These are phyloP conservation scores for Rubroshorea leprosula DNA, from an alignment of 345 rosid genomes.

Conservation along the genomic window DNA sequence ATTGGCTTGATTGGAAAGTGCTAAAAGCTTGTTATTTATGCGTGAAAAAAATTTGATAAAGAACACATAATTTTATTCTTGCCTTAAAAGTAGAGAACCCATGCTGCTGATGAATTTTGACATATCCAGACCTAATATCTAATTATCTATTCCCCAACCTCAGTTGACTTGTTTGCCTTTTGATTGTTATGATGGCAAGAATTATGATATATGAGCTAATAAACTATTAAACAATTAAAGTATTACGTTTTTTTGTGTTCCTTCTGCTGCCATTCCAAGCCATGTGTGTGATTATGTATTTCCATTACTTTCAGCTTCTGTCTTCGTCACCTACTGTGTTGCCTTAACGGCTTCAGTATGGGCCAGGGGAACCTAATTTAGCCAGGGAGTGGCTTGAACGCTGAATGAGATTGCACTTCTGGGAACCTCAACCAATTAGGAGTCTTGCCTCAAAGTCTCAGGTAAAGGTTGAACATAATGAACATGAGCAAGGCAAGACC, in stretches of 20 bases:
- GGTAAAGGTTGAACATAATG: constrained; percentile 26
- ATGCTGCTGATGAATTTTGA: constrained; percentile 1
- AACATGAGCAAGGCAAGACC: constrained; percentile 31
- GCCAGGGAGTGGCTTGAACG: constrained; percentile 63
- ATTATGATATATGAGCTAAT: background rate
- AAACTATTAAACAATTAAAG: too few relatives aligned
- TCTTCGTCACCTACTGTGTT: constrained; percentile 30
- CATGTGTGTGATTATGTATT: constrained; percentile 12
- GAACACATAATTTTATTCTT: background rate
- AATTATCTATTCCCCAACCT: background rate
- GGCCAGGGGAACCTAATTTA: constrained; percentile 53
- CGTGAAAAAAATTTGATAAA: background rate
- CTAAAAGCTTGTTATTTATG: background rate
- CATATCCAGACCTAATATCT: background rate
- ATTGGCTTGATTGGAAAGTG: background rate
- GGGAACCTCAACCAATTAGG: constrained; percentile 43
- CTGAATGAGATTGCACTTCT: constrained; percentile 57
- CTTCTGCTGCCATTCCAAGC: background rate
- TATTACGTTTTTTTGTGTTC: background rate
- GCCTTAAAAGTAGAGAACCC: background rate
- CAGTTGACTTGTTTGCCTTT: background rate
- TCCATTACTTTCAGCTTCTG: constrained; percentile 49
- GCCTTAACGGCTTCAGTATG: constrained; percentile 50
- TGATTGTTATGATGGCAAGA: constrained; percentile 1
- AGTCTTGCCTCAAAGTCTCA: constrained; percentile 25